Conservation (phyloP, 768 basidiomycete species). For the Leccinum variicolor region DNA sequence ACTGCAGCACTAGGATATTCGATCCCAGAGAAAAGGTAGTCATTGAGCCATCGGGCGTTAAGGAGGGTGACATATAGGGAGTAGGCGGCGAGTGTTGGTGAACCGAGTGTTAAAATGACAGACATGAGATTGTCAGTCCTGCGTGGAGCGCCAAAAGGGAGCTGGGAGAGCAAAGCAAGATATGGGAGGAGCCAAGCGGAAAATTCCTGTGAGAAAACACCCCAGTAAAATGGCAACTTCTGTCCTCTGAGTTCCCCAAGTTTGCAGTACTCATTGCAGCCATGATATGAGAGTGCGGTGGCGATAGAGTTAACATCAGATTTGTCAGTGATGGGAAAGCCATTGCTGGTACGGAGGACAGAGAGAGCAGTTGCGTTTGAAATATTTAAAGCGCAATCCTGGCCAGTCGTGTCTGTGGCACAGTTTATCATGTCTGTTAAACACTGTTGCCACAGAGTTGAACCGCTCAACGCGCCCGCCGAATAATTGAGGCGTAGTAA, state of each 20-base stretch:
- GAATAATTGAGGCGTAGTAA: neutral
- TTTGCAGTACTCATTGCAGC: constrained; percentile 1
- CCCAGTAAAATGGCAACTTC: no score
- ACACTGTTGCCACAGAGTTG: constrained; percentile 10
- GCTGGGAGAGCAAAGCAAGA: constrained; percentile 45
- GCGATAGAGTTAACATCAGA: neutral
- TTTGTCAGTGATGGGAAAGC: neutral
- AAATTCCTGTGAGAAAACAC: constrained; percentile 33
- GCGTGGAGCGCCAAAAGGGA: constrained; percentile 43
- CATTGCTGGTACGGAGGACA: constrained; percentile 11
- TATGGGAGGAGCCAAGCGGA: constrained; percentile 47
- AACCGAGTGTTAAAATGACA: constrained; percentile 42
- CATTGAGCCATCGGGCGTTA: constrained; percentile 43
- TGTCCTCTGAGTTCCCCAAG: no score
- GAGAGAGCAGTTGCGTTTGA: constrained; percentile 12
- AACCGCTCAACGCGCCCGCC: neutral
- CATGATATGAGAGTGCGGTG: constrained; percentile 6
- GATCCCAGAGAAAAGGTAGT: constrained; percentile 27
- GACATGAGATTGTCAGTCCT: constrained; percentile 40
- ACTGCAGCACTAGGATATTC: constrained; percentile 18
- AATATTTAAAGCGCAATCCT: constrained; percentile 3
- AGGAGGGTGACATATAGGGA: constrained; percentile 42
- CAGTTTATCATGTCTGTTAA: constrained; percentile 1
- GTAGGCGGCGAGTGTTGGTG: constrained; percentile 43
- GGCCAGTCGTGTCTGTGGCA: neutral